Percentiles rank a stretch among this genome's conserved stretches.
Evolutionary conservation across 2,329 filamentous ascomycete genomes (phyloP).

Genomic region (Pyrenophora teres): DNA sequence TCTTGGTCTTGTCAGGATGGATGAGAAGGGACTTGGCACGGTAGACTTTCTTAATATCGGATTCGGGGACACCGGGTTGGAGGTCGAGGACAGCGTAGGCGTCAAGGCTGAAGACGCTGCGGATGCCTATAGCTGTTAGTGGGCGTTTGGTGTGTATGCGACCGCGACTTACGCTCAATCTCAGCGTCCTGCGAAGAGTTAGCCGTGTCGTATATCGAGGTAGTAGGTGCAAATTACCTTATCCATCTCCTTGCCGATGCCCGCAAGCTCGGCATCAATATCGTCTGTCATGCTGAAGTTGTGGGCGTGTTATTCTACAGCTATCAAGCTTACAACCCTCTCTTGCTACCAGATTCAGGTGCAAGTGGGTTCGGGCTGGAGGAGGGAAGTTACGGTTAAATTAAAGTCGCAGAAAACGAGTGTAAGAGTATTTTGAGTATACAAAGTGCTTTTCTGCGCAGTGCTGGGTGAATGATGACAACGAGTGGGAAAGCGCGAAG

Average conservation of each 20-base stretch:
- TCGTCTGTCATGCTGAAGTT: slow-evolving; percentile 55
- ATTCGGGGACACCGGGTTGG: slow-evolving; percentile 91
- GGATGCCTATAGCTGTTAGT: slow-evolving; percentile 56
- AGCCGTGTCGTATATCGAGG: too few species aligned
- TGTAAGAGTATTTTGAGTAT: too few species aligned
- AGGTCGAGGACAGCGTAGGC: slow-evolving; percentile 93
- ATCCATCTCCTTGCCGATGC: slow-evolving; percentile 86
- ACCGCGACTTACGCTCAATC: slow-evolving; percentile 68
- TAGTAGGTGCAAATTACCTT: slow-evolving; percentile 53
- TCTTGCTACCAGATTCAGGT: too few species aligned
- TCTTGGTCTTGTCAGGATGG: slow-evolving; percentile 96
- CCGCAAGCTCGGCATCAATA: slow-evolving; percentile 74
- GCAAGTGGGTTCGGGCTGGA: background rate
- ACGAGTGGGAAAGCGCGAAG: background rate
- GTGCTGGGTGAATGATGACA: background rate
- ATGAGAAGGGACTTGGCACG: slow-evolving; percentile 98
- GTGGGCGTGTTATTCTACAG: background rate
- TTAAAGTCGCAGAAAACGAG: too few species aligned
- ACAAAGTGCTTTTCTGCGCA: too few species aligned
- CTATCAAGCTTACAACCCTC: background rate
- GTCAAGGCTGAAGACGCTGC: slow-evolving; percentile 83
- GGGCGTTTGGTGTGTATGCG: too few species aligned
- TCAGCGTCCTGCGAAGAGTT: slow-evolving; percentile 70
- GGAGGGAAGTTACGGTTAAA: too few species aligned
- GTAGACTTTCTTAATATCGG: slow-evolving; percentile 92